phyloP scores from a whole-genome alignment of 139 green algal genomes.

The Edaphochlamys debaryana region DNA sequence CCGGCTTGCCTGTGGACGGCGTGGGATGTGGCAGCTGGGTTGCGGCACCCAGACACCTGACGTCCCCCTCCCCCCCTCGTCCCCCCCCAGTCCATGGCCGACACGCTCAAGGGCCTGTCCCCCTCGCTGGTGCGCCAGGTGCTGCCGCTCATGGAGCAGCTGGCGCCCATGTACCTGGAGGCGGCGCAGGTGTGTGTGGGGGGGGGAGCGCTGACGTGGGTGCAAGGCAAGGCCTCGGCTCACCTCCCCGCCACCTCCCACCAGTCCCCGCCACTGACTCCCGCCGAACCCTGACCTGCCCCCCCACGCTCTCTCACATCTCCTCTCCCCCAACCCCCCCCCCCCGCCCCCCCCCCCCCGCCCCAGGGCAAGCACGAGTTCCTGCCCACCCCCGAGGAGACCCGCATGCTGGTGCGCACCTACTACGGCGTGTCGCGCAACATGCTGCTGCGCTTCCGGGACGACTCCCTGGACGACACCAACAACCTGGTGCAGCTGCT shows the following conservation, averaged over 20 bases:
- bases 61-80: slow-evolving; percentile 67
- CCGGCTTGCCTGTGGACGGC: too few relatives aligned
- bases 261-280: too few relatives aligned
- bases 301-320: slow-evolving; percentile 12
- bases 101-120: slow-evolving; percentile 64
- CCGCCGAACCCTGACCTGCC: background rate
- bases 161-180: slow-evolving; percentile 88
- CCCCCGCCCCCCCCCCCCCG: too few relatives aligned
- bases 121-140: slow-evolving; percentile 79
- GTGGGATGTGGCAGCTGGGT: too few relatives aligned
- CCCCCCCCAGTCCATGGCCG: slow-evolving; percentile 55
- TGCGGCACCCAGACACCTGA: too few relatives aligned
- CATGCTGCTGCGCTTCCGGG: slow-evolving; percentile 88
- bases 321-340: too few relatives aligned
- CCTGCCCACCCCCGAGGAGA: slow-evolving; percentile 81
- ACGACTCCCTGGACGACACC: slow-evolving; percentile 93
- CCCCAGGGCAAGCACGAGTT: slow-evolving; percentile 79
- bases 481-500: slow-evolving; percentile 76
- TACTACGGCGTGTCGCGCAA: slow-evolving; percentile 84
- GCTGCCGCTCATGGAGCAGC: slow-evolving; percentile 90
- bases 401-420: slow-evolving; percentile 69
- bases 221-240: background rate
- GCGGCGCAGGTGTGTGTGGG: slow-evolving; percentile 57
- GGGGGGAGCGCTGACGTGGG: background rate
- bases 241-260: background rate